A percentile compares a stretch with the other conserved stretches of the same genome.
Conservation (phyloP, 164 flowering plant species). For the Chimonanthus salicifolius region DNA sequence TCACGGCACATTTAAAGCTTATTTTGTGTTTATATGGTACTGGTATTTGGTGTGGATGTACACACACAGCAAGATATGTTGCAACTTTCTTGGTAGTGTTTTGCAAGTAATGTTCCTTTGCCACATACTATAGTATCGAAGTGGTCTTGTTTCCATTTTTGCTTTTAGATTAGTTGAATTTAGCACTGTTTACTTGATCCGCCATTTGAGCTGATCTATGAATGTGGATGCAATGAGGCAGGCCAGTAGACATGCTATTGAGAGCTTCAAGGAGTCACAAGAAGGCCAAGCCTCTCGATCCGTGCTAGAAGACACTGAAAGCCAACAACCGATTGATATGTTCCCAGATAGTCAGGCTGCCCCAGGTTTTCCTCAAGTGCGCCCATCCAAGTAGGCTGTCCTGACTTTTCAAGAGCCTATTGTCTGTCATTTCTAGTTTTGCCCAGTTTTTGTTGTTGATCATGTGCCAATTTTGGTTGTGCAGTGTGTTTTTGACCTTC, state of each 20-base stretch:
- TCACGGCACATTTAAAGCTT: too few relatives aligned
- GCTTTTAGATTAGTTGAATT: not conserved
- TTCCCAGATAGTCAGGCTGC: slow-evolving; percentile 49
- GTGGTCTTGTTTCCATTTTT: too few relatives aligned
- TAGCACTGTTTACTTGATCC: not conserved
- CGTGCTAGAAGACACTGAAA: slow-evolving; percentile 36
- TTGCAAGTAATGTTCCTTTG: too few relatives aligned
- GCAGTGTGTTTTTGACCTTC: too few relatives aligned
- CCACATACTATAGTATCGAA: too few relatives aligned
- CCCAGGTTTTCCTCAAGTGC: not conserved
- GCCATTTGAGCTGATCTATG: not conserved
- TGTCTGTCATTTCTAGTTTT: not conserved
- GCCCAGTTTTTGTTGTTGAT: too few relatives aligned
- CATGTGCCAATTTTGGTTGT: too few relatives aligned
- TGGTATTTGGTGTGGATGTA: too few relatives aligned
- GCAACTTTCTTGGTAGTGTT: too few relatives aligned
- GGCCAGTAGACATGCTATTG: slow-evolving; percentile 22
- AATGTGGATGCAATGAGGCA: not conserved
- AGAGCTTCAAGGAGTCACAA: slow-evolving; percentile 55
- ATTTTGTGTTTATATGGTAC: too few relatives aligned
- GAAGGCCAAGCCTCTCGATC: slow-evolving; percentile 62
- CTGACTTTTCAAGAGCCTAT: not conserved
- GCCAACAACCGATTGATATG: slow-evolving; percentile 34
- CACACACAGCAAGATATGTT: too few relatives aligned
- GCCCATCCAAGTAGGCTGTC: not conserved